Conservation (phyloP, 495 filamentous ascomycete genomes). For the Cenococcum geophilum region DNA sequence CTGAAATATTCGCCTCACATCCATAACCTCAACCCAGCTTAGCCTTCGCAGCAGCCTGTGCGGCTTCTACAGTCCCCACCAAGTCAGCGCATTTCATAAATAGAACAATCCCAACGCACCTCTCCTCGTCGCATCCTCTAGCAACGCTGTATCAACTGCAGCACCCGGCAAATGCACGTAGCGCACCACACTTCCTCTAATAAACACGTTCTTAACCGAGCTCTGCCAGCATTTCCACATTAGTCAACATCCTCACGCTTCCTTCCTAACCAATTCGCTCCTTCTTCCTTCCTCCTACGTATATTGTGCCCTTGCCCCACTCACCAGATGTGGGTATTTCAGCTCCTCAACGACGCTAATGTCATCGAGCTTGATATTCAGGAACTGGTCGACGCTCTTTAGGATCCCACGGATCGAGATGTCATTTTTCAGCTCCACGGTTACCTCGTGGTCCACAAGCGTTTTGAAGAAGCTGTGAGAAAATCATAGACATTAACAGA, state of each 20-base stretch:
- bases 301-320: conserved; percentile 27
- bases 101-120: conserved; percentile 32
- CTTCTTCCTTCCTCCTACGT: background rate
- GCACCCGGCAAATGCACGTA: conserved; percentile 88
- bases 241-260: background rate
- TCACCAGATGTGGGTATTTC: conserved; percentile 84
- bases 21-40: background rate
- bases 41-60: background rate
- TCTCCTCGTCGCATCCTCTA: conserved; percentile 95
- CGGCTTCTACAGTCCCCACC: background rate
- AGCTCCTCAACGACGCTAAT: conserved; percentile 84
- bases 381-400: conserved; percentile 95
- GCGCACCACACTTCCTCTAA: conserved; percentile 89
- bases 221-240: conserved; percentile 41
- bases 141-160: conserved; percentile 78
- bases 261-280: background rate
- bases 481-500: conserved; percentile 1
- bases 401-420: conserved; percentile 89
- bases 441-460: conserved; percentile 91
- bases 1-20: background rate
- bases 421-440: conserved; percentile 98
- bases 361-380: conserved; percentile 98
- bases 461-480: conserved; percentile 92
- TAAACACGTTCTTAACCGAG: conserved; percentile 98
- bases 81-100: background rate